A percentile compares a stretch with the other conserved stretches of the same genome.
Evolutionary conservation across 2,329 filamentous ascomycete species (phyloP).

Genomic region (Diaporthe batatas): DNA sequence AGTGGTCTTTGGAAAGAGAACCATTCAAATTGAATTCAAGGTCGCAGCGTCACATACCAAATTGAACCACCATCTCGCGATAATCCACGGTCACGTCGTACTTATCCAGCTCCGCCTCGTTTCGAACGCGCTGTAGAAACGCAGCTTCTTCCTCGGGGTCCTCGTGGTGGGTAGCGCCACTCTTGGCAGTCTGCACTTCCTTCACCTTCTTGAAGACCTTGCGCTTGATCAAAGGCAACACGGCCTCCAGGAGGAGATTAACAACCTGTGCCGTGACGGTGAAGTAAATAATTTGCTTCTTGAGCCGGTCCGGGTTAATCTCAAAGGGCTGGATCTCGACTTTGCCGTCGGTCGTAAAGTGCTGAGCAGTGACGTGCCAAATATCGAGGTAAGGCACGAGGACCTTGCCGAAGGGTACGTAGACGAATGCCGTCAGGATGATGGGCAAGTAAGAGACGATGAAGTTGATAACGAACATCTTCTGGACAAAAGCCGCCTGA

Average conservation of each 20-base stretch:
- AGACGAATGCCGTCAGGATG: slow-evolving; percentile 94
- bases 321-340: slow-evolving; percentile 76
- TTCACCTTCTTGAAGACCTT: slow-evolving; percentile 83
- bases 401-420: slow-evolving; percentile 88
- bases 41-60: slow-evolving; percentile 59
- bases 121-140: slow-evolving; percentile 85
- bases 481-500: slow-evolving; percentile 86
- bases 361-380: slow-evolving; percentile 80
- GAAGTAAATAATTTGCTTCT: slow-evolving; percentile 94
- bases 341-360: slow-evolving; percentile 81
- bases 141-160: slow-evolving; percentile 83
- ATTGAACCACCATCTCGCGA: slow-evolving; percentile 92
- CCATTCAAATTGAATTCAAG: background rate
- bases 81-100: slow-evolving; percentile 95
- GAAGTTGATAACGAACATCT: slow-evolving; percentile 96
- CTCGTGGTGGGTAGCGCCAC: slow-evolving; percentile 60
- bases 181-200: slow-evolving; percentile 74
- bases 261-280: slow-evolving; percentile 95
- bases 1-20: background rate
- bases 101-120: slow-evolving; percentile 83
- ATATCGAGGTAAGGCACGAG: slow-evolving; percentile 89
- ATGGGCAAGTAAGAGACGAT: slow-evolving; percentile 94
- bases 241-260: slow-evolving; percentile 84
- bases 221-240: slow-evolving; percentile 88
- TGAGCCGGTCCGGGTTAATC: slow-evolving; percentile 86